Evolutionary conservation across 345 rosid species (phyloP), one percentile per base, ranked within the genome.

Genomic region (Gossypium arboreum): DNA sequence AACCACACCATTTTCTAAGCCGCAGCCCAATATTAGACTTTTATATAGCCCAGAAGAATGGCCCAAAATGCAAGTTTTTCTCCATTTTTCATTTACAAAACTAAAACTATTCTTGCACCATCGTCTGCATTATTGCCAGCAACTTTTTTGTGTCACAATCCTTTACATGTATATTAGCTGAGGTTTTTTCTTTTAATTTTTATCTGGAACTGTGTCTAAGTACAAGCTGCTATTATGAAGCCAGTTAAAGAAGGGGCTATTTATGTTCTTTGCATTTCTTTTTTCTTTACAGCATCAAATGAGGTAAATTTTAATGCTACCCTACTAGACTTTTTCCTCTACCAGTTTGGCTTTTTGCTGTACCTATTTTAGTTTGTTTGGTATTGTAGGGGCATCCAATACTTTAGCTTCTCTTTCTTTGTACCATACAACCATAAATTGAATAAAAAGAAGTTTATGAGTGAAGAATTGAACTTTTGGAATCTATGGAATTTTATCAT

Each of bases 281-380:
- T 44, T 20, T 66, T 34, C 41, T 62, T 29, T 16, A 8, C 68
- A 63, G 24, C 47, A 63, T 34, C 69, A 41, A n/a, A 64, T 64
- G 51, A 64, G 69, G 69, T 64, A 64, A 64, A 34, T 64, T 64
- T 50, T 41, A 41, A 64, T n/a, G 50, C 44, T 64, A 64, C 50
- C 50, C 25, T 41, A 64, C 69, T n/a, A 17, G 17, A 34, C 68
- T n/a, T 18, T 60, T 47, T 64, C 18, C 57, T 68, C 43, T 22
- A 15, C 20, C 57, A 24, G n/a, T 8, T 50, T 25, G 20, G 12
- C 57, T 48, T 15, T 47, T 47, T 48, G 11, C 43, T 68, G 50
- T 48, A 55, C 58, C 25, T 10, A 18, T 68, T 48, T 50, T 50
- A 68, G 72, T 68, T 48, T 68, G 58, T 48, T 50, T 25, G 20